Base-by-base conservation (phyloP, 345 rosid genomes). In the Melaleuca quinquenervia region DNA sequence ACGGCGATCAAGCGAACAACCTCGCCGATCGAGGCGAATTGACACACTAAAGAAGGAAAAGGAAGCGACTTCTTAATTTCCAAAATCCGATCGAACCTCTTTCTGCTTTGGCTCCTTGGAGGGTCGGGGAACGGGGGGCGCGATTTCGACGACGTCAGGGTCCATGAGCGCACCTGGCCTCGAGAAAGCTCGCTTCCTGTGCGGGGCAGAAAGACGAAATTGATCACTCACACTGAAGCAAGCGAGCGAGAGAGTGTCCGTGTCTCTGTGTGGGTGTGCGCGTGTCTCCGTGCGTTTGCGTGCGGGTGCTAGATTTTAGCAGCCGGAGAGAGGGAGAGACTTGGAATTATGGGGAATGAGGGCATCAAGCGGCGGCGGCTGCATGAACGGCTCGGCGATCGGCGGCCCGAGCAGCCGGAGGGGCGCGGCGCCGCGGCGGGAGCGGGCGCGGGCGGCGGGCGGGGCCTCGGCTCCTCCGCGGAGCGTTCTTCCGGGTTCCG, bases 101-200 rank as follows among this genome's bases (percentile, higher is more conserved):
- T 90, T 90, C 5, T 86, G 88, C 83, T 89, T 93, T 50, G 75
- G 85, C 85, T 85, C 85, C 50, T 52, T 88, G 60, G 90, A 87
- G 85, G 90, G 24, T 84, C 91, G 90, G 86, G 88, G 88, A 45
- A 83, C 41, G 87, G 93, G 93, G 54, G 93, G 91, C 49, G 94
- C 90, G 88, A 95, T 91, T 93, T 95, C 95, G 88, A 92, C 90
- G 84, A 92, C 93, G 54, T 93, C 91, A 1, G 96, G 91, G 88
- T 95, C 98, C 95, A 96, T 94, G 75, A 70, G 86, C n/a, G 89
- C 86, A 70, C 82, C 32, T 49, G 85, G 50, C 60, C 83, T 49
- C 32, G 88, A 80, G 49, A 78, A 50, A 60, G 85, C 32, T 54
- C 87, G 91, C 82, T 89, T 89, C 90, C 91, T 92, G 91, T 85